These are phyloP conservation scores for Juncus inflexus DNA, from an alignment of 176 grass and related monocot species.

Conservation along the genomic window DNA sequence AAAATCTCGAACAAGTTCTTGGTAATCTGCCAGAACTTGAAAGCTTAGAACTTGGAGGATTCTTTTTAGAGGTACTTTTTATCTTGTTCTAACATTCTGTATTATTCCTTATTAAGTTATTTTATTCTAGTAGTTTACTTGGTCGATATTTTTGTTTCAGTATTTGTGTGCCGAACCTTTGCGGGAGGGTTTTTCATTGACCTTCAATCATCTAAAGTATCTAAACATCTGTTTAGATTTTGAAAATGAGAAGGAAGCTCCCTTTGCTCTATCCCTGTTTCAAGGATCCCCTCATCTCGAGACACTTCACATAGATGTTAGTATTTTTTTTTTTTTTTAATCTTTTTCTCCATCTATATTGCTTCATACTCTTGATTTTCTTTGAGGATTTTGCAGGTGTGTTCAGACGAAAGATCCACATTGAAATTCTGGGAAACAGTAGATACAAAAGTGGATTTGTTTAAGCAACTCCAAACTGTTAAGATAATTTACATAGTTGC, in stretches of 20 bases:
- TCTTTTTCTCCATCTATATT: too few relatives aligned
- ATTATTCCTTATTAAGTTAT: not conserved
- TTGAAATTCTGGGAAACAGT: not conserved
- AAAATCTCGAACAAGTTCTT: not conserved
- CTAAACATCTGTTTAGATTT: not conserved
- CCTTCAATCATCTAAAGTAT: not conserved
- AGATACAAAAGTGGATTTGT: not conserved
- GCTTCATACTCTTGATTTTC: not conserved
- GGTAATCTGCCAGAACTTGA: not conserved
- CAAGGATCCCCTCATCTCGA: not conserved
- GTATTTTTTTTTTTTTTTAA: not conserved
- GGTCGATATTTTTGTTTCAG: not conserved
- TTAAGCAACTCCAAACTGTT: not conserved
- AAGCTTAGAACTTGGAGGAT: not conserved
- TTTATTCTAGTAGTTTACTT: too few relatives aligned
- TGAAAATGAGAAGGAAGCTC: not conserved
- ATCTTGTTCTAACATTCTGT: not conserved
- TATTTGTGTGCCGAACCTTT: not conserved
- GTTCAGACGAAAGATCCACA: not conserved
- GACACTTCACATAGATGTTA: slow-evolving; percentile 6
- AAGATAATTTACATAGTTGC: not conserved
- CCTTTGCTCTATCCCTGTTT: not conserved
- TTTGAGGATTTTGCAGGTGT: not conserved
- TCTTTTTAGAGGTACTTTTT: not conserved
- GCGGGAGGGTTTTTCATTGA: not conserved